phyloP scores from a whole-genome alignment of 805 yeast species.

The Wickerhamiella azyma region DNA sequence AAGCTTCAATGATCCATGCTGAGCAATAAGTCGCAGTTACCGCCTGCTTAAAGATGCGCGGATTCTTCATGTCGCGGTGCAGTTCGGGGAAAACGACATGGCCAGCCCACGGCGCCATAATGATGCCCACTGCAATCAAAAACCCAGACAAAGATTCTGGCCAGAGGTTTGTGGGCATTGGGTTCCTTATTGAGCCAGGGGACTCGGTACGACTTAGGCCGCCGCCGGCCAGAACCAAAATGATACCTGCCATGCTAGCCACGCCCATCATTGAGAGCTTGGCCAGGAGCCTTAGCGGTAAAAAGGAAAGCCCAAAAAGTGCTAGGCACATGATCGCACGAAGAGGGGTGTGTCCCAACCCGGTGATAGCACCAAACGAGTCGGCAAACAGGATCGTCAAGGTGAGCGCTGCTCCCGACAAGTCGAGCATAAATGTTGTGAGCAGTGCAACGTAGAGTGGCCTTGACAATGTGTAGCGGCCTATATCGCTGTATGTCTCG shows the following conservation, averaged over 20 bases:
- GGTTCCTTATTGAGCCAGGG: constrained; percentile 65
- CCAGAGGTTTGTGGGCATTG: constrained; percentile 53
- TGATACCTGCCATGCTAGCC: constrained; percentile 51
- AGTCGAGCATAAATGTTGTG: constrained; percentile 60
- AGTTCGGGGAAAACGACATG: constrained; percentile 71
- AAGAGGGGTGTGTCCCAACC: constrained; percentile 60
- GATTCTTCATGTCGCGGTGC: constrained; percentile 59
- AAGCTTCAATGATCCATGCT: constrained; percentile 43
- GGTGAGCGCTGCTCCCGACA: constrained; percentile 71
- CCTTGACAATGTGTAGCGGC: constrained; percentile 35
- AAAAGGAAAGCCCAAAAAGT: constrained; percentile 32
- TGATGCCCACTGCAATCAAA: constrained; percentile 29
- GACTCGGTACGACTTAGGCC: constrained; percentile 46
- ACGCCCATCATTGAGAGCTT: constrained; percentile 60
- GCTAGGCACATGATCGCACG: constrained; percentile 32
- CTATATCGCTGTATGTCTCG: constrained; percentile 80
- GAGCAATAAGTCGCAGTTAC: constrained; percentile 41
- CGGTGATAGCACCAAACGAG: constrained; percentile 49
- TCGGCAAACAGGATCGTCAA: constrained; percentile 74
- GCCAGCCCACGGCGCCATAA: constrained; percentile 63
- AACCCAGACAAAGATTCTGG: constrained; percentile 44
- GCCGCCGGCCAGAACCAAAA: constrained; percentile 41
- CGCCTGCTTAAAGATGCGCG: constrained; percentile 38
- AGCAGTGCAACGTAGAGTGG: constrained; percentile 67
- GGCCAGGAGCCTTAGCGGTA: constrained; percentile 63